These are phyloP conservation scores for Ehretia macrophylla DNA, from an alignment of 257 asterid species.

Conservation along the genomic window DNA sequence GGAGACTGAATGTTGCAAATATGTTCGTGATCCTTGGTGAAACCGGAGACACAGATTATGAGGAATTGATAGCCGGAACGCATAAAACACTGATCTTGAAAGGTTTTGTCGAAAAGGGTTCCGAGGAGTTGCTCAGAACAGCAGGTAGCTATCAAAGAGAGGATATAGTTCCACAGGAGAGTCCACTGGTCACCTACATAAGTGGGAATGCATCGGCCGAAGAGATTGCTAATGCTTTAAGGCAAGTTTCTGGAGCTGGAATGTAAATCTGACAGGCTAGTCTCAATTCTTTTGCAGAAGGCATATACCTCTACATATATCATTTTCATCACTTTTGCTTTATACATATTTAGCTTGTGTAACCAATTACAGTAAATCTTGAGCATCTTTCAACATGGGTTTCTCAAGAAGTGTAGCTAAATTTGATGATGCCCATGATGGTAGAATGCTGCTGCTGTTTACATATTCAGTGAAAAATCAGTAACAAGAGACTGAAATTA, in stretches of 20 bases:
- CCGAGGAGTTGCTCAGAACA: slow-evolving; percentile 70
- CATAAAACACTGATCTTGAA: slow-evolving; percentile 60
- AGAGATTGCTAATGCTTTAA: slow-evolving; percentile 46
- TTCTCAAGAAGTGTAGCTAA: too few relatives aligned
- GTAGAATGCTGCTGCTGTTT: too few relatives aligned
- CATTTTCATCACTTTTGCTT: too few relatives aligned
- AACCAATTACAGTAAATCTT: too few relatives aligned
- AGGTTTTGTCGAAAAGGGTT: slow-evolving; percentile 60
- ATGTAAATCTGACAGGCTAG: slow-evolving; percentile 18
- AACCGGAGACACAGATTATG: slow-evolving; percentile 73
- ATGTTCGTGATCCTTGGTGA: slow-evolving; percentile 66
- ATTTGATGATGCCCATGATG: too few relatives aligned
- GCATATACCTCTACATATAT: too few relatives aligned
- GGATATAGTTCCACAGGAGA: slow-evolving; percentile 64
- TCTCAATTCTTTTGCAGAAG: slow-evolving; percentile 8
- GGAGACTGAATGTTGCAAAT: slow-evolving; percentile 65
- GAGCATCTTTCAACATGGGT: too few relatives aligned
- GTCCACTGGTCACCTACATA: slow-evolving; percentile 44
- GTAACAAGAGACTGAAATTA: too few relatives aligned
- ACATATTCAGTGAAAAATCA: too few relatives aligned
- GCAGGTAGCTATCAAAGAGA: slow-evolving; percentile 69
- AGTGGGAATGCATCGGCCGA: slow-evolving; percentile 41
- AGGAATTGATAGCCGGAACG: slow-evolving; percentile 54
- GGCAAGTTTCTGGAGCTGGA: slow-evolving; percentile 48
- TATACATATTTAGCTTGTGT: too few relatives aligned